A percentile compares a stretch with the other conserved stretches of the same genome.
Conservation (phyloP, 768 basidiomycete genomes). For the Pleurotus platypus region DNA sequence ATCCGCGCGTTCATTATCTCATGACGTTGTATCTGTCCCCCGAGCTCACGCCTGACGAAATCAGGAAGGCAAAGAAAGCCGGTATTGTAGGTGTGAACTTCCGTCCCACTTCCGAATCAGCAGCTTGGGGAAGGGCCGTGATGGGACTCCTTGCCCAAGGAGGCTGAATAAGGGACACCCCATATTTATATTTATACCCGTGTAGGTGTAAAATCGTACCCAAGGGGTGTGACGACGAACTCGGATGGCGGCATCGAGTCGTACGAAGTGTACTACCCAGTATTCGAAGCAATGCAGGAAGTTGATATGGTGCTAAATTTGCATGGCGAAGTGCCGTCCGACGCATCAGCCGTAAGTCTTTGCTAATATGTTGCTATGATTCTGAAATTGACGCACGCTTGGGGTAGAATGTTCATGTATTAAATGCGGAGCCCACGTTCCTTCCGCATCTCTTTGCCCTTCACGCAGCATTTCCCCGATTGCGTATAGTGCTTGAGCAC, state of each 20-base stretch:
- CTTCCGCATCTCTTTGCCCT: slow-evolving; percentile 83
- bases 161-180: not conserved
- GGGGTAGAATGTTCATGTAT: slow-evolving; percentile 77
- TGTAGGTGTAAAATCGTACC: slow-evolving; percentile 90
- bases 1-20: slow-evolving; percentile 78
- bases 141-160: not conserved
- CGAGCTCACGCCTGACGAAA: slow-evolving; percentile 85
- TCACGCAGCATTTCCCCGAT: slow-evolving; percentile 77
- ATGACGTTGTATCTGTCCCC: slow-evolving; percentile 97
- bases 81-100: slow-evolving; percentile 62
- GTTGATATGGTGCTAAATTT: slow-evolving; percentile 93
- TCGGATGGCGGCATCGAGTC: slow-evolving; percentile 95
- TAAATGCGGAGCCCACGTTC: slow-evolving; percentile 91
- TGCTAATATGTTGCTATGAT: slow-evolving; percentile 8
- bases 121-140: not conserved
- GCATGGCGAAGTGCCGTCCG: slow-evolving; percentile 97
- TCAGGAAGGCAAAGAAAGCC: slow-evolving; percentile 79
- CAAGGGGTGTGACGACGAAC: slow-evolving; percentile 95
- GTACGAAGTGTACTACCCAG: slow-evolving; percentile 88
- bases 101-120: slow-evolving; percentile 15
- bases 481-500: slow-evolving; percentile 96
- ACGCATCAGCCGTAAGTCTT: slow-evolving; percentile 49
- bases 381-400: not conserved
- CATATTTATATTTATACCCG: not conserved
- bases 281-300: slow-evolving; percentile 93